phyloP scores from a whole-genome alignment of 2,329 filamentous ascomycete species.

The Aspergillus glaucus region DNA sequence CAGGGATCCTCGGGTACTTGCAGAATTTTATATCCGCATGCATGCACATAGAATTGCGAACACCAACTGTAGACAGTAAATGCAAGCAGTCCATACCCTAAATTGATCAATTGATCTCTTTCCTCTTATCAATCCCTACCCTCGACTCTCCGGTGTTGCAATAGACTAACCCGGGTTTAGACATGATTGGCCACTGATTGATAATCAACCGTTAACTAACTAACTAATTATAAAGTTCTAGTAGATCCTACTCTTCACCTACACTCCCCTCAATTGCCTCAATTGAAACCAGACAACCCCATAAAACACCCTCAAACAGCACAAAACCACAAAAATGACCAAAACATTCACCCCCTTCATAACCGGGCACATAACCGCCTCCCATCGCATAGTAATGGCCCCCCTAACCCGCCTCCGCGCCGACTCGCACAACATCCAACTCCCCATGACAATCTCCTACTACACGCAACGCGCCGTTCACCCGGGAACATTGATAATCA shows the following conservation, averaged over 20 bases:
- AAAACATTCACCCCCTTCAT: conserved; percentile 22
- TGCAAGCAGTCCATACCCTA: too few species aligned
- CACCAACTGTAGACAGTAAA: too few species aligned
- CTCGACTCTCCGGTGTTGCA: too few species aligned
- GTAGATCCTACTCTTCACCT: too few species aligned
- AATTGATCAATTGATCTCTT: too few species aligned
- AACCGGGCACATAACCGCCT: conserved; percentile 32
- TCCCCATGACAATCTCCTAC: conserved; percentile 40
- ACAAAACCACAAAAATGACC: not conserved
- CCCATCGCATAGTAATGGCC: conserved; percentile 46
- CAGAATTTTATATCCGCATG: too few species aligned
- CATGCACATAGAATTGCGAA: too few species aligned
- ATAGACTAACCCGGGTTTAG: too few species aligned
- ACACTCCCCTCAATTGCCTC: not conserved
- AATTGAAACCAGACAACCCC: not conserved
- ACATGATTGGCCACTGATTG: not conserved
- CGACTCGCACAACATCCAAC: conserved; percentile 40
- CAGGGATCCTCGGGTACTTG: too few species aligned
- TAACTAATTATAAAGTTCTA: too few species aligned
- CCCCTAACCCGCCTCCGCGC: conserved; percentile 49
- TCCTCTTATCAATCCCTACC: too few species aligned
- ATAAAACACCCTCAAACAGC: not conserved
- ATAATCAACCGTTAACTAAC: not conserved
- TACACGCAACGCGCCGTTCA: conserved; percentile 46
- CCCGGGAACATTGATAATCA: conserved; percentile 50